A percentile compares a stretch with the other conserved stretches of the same genome.
Evolutionary conservation across 768 basidiomycete species (phyloP).

Genomic region (Auriscalpium microsporum): DNA sequence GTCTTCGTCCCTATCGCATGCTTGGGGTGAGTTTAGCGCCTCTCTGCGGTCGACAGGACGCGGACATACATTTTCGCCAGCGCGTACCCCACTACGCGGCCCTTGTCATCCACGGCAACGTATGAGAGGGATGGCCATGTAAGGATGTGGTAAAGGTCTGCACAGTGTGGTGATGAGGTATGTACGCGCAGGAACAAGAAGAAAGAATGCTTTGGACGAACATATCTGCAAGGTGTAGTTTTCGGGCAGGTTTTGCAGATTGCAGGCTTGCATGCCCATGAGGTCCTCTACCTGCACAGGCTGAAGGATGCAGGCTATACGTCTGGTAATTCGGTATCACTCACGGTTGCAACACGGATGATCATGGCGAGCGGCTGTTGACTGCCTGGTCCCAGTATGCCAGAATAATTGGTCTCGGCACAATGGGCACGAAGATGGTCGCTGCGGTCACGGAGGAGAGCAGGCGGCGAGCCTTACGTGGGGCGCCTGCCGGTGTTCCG

Average conservation of each 20-base stretch:
- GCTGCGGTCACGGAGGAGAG: too few relatives aligned
- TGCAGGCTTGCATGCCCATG: constrained; percentile 88
- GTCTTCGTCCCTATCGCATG: constrained; percentile 50
- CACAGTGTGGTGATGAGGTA: background rate
- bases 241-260: constrained; percentile 88
- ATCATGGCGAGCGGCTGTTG: background rate
- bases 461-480: too few relatives aligned
- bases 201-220: constrained; percentile 24
- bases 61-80: constrained; percentile 78
- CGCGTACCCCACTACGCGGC: constrained; percentile 89
- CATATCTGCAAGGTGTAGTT: constrained; percentile 82
- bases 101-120: constrained; percentile 85
- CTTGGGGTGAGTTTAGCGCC: background rate
- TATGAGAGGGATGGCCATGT: constrained; percentile 93
- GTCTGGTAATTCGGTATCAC: background rate
- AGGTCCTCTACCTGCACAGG: constrained; percentile 68
- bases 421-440: too few relatives aligned
- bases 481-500: too few relatives aligned
- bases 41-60: background rate
- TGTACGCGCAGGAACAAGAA: background rate
- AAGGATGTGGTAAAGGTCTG: constrained; percentile 84
- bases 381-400: too few relatives aligned
- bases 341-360: background rate
- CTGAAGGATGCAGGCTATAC: background rate
- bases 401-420: too few relatives aligned